These are phyloP conservation scores for Penicillium lagena DNA, from an alignment of 495 filamentous ascomycete genomes.

Conservation along the genomic window DNA sequence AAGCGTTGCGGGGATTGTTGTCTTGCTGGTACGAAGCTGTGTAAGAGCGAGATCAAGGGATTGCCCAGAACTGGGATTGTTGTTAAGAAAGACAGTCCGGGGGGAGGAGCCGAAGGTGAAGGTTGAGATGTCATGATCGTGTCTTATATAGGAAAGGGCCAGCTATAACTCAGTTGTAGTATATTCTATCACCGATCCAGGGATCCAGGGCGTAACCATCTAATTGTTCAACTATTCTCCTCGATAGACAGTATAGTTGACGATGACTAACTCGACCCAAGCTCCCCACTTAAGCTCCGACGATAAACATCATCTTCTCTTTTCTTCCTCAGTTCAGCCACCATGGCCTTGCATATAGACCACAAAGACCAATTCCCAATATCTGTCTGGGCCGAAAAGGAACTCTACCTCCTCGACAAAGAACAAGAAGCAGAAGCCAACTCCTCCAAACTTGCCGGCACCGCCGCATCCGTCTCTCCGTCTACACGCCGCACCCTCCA, in stretches of 20 bases:
- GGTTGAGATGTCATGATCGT: conserved; percentile 12
- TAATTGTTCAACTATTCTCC: too few species aligned
- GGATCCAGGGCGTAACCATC: too few species aligned
- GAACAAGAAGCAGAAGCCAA: conserved; percentile 68
- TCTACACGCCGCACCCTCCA: conserved; percentile 69
- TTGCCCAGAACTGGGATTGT: conserved; percentile 40
- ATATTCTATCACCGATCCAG: too few species aligned
- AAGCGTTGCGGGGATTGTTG: conserved; percentile 77
- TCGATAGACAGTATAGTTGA: not conserved
- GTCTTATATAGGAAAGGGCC: too few species aligned
- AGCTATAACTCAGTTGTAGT: too few species aligned
- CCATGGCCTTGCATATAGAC: conserved; percentile 6
- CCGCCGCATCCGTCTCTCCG: conserved; percentile 60
- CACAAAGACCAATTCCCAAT: conserved; percentile 48
- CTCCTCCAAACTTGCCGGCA: conserved; percentile 52
- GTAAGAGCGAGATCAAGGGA: conserved; percentile 55
- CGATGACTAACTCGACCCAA: too few species aligned
- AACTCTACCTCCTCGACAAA: conserved; percentile 67
- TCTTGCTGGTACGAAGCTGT: conserved; percentile 66
- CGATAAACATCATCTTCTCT: not conserved
- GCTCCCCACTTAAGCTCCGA: not conserved
- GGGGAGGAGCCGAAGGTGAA: conserved; percentile 29
- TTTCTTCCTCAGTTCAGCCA: not conserved
- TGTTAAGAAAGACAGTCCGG: conserved; percentile 35
- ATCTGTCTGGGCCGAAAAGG: conserved; percentile 67